These are phyloP conservation scores for Beauveria sp. DNA, from an alignment of 2,329 filamentous ascomycete genomes.

Conservation along the genomic window DNA sequence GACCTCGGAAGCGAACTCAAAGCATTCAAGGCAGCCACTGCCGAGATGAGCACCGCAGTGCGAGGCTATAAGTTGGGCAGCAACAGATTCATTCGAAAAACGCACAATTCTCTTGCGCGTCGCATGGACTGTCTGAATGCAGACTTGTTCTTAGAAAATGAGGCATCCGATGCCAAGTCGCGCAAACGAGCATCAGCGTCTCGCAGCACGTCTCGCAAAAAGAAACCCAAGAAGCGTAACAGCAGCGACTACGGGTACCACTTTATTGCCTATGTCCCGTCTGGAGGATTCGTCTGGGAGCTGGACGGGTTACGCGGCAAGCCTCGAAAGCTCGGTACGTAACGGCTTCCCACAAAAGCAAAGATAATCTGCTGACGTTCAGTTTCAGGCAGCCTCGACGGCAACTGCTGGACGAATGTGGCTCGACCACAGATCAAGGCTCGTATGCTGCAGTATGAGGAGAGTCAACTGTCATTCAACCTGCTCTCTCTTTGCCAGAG, in stretches of 20 bases:
- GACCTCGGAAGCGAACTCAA: slow-evolving; percentile 63
- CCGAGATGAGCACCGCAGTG: slow-evolving; percentile 58
- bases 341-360: background rate
- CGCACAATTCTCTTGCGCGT: slow-evolving; percentile 82
- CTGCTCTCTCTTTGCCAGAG: slow-evolving; percentile 68
- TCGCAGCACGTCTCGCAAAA: slow-evolving; percentile 24
- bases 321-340: slow-evolving; percentile 40
- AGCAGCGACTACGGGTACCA: slow-evolving; percentile 64
- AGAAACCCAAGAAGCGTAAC: slow-evolving; percentile 29
- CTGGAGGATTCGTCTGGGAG: slow-evolving; percentile 71
- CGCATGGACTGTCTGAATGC: slow-evolving; percentile 69
- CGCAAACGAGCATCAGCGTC: slow-evolving; percentile 22
- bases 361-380: background rate
- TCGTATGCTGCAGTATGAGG: slow-evolving; percentile 60
- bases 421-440: slow-evolving; percentile 57
- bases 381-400: slow-evolving; percentile 15
- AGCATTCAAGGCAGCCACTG: slow-evolving; percentile 67
- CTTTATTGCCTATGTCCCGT: slow-evolving; percentile 82
- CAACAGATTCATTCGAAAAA: slow-evolving; percentile 67
- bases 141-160: slow-evolving; percentile 57
- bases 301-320: slow-evolving; percentile 74
- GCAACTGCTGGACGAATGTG: slow-evolving; percentile 55
- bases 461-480: slow-evolving; percentile 63
- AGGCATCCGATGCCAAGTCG: slow-evolving; percentile 33
- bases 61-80: slow-evolving; percentile 69